These are phyloP conservation scores for Babesia ovis DNA, from an alignment of 169 alveolate genomes.

Conservation along the genomic window DNA sequence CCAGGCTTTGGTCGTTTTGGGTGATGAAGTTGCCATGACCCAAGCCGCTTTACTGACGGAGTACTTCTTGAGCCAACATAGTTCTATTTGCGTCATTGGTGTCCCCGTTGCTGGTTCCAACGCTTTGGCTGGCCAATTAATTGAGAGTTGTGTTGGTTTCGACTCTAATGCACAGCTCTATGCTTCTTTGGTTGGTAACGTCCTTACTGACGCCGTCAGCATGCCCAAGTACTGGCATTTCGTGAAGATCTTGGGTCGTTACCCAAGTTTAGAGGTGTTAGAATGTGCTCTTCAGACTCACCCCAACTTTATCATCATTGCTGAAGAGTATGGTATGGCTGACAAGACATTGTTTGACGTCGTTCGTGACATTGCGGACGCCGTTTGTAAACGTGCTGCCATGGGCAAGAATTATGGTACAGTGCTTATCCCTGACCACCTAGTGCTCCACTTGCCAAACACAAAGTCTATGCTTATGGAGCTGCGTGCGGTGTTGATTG, in stretches of 20 bases:
- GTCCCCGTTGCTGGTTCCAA: slow-evolving; percentile 95
- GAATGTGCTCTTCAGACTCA: slow-evolving; percentile 96
- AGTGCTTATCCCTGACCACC: slow-evolving; percentile 95
- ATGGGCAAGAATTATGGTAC: slow-evolving; percentile 94
- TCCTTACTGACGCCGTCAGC: slow-evolving; percentile 95
- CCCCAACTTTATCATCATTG: slow-evolving; percentile 94
- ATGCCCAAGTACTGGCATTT: slow-evolving; percentile 98
- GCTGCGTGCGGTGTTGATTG: slow-evolving; percentile 83
- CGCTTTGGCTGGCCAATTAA: slow-evolving; percentile 85
- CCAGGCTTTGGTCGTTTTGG: slow-evolving; percentile 94
- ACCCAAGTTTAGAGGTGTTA: slow-evolving; percentile 92
- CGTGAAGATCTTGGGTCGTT: slow-evolving; percentile 96
- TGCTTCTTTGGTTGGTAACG: slow-evolving; percentile 96
- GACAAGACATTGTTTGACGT: slow-evolving; percentile 92
- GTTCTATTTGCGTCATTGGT: slow-evolving; percentile 89
- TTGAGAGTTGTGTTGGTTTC: slow-evolving; percentile 95
- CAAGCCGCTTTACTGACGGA: slow-evolving; percentile 91
- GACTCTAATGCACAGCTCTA: slow-evolving; percentile 95
- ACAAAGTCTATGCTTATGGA: slow-evolving; percentile 88
- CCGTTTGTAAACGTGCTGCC: slow-evolving; percentile 91
- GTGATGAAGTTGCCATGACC: slow-evolving; percentile 94
- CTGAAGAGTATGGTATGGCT: slow-evolving; percentile 94
- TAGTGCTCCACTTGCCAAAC: slow-evolving; percentile 92
- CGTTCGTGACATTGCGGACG: slow-evolving; percentile 93
- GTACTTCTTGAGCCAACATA: slow-evolving; percentile 83